These are phyloP conservation scores for Suillus cothurnatus DNA, from an alignment of 768 basidiomycete genomes.

Conservation along the genomic window DNA sequence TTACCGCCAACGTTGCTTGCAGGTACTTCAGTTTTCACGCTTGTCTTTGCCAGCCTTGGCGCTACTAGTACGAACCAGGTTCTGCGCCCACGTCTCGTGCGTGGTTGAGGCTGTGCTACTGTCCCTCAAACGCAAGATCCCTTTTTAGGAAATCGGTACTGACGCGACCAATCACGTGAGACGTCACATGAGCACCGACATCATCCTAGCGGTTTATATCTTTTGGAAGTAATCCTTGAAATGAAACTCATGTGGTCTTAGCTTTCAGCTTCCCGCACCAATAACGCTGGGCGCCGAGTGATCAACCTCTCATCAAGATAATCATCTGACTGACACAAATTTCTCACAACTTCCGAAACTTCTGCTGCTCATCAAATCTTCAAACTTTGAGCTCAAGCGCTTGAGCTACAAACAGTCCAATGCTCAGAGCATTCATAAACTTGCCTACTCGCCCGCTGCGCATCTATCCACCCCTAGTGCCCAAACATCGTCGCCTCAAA, in stretches of 20 bases:
- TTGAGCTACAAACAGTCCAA: not conserved
- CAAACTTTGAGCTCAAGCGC: not conserved
- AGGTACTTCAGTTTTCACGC: no score
- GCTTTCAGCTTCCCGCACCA: not conserved
- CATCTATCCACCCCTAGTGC: not conserved
- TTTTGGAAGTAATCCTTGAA: not conserved
- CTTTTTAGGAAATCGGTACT: not conserved
- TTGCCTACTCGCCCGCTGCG: conserved; percentile 12
- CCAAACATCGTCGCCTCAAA: conserved; percentile 12
- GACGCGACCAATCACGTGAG: not conserved
- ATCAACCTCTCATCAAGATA: not conserved
- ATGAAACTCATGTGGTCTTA: not conserved
- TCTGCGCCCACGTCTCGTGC: no score
- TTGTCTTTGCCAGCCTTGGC: no score
- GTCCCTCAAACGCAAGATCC: no score
- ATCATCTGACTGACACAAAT: not conserved
- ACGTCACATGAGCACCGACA: not conserved
- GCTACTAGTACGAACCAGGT: no score
- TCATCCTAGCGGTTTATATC: no score
- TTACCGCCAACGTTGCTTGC: no score
- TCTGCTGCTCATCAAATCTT: not conserved
- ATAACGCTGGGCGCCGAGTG: not conserved
- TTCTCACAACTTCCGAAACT: not conserved
- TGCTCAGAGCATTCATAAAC: conserved; percentile 19
- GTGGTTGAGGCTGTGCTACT: no score